Conservation (phyloP, 148 eudicot genomes). For the Agrostemma githago region DNA sequence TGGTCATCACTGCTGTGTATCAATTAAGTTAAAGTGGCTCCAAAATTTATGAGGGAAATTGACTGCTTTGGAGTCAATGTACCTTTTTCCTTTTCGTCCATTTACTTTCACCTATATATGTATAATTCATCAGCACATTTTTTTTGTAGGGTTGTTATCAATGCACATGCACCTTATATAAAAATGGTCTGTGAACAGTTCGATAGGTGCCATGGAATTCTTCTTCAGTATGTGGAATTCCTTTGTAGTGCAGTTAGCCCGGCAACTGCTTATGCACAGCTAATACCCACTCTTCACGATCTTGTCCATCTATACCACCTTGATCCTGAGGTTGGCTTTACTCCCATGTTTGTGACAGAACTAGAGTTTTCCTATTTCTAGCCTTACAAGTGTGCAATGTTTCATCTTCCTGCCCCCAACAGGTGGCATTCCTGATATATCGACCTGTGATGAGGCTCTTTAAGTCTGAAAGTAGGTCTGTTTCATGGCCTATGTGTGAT, state of each 20-base stretch:
- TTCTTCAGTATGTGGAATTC: constrained; percentile 96
- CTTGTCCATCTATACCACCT: constrained; percentile 83
- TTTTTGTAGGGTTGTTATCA: constrained; percentile 69
- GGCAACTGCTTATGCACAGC: constrained; percentile 63
- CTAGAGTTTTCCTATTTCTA: not conserved
- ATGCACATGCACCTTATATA: constrained; percentile 81
- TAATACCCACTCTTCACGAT: constrained; percentile 77
- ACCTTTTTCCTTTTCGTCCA: not conserved
- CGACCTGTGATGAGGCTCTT: constrained; percentile 97
- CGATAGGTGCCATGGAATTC: constrained; percentile 97
- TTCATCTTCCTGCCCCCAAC: not conserved
- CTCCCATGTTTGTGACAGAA: not conserved
- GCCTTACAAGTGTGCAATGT: not conserved
- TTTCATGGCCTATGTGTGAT: constrained; percentile 75
- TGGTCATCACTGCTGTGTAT: too few species aligned
- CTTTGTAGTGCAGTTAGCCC: constrained; percentile 71
- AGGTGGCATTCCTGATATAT: constrained; percentile 88
- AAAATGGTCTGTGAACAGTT: constrained; percentile 95
- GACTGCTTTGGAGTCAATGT: not conserved
- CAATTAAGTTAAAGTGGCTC: not conserved
- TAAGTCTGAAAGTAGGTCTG: constrained; percentile 45
- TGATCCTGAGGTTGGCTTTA: constrained; percentile 76
- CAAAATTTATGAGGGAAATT: not conserved
- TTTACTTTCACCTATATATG: not conserved
- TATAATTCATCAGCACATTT: not conserved